Percentiles rank a stretch among this genome's conserved stretches.
Evolutionary conservation across 352 stramenopile species (phyloP).

Genomic region (Pythium utonaiense): DNA sequence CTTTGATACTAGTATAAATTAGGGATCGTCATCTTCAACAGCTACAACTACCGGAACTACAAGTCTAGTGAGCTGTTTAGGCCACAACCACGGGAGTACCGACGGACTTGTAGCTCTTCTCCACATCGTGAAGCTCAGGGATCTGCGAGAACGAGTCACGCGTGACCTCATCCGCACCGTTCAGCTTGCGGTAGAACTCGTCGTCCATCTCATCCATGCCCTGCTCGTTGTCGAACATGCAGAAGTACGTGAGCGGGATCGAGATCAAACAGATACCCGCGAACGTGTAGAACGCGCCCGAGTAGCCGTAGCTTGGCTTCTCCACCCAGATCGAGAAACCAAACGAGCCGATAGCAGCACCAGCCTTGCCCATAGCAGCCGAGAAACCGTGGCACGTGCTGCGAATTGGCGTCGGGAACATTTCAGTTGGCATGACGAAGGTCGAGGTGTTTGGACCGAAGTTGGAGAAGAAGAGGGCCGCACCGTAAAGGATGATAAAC

Average conservation of each 20-base stretch:
- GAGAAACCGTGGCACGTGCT: constrained; percentile 88
- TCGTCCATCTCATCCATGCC: constrained; percentile 19
- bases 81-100: not conserved
- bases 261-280: constrained; percentile 20
- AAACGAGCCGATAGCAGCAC: constrained; percentile 62
- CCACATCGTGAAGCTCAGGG: not conserved
- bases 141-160: constrained; percentile 20
- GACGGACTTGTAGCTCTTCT: not conserved
- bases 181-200: constrained; percentile 22
- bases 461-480: constrained; percentile 82
- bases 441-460: constrained; percentile 85
- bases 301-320: constrained; percentile 13
- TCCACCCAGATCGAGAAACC: constrained; percentile 23
- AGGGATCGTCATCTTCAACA: not conserved
- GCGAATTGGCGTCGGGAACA: constrained; percentile 80
- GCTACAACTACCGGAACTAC: too few relatives aligned
- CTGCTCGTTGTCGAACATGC: constrained; percentile 28
- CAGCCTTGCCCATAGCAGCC: constrained; percentile 80
- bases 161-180: constrained; percentile 12
- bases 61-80: not conserved
- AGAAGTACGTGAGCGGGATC: constrained; percentile 26
- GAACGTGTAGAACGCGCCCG: constrained; percentile 24
- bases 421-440: constrained; percentile 82
- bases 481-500: constrained; percentile 74
- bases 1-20: too few relatives aligned